Conservation (phyloP, 2,329 filamentous ascomycete species). For the Furcasterigmium sp. region DNA sequence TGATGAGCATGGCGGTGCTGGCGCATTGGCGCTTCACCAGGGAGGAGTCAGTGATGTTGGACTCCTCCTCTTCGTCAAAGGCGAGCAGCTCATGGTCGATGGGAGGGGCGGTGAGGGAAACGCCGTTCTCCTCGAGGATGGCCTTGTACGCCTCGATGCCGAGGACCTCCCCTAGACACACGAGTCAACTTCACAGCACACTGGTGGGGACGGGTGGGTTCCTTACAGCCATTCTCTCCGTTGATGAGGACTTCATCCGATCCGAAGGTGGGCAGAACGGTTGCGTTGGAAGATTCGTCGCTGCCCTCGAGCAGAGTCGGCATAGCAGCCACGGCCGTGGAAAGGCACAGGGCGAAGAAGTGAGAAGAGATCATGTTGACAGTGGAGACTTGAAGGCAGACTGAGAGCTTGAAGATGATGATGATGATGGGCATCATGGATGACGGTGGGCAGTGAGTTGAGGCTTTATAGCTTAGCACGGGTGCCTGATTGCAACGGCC, state of each 20-base stretch:
- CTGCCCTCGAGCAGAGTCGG: neutral
- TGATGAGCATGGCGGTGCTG: slow-evolving; percentile 5
- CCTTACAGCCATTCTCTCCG: slow-evolving; percentile 2
- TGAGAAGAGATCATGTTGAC: slow-evolving; percentile 3
- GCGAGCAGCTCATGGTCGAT: neutral
- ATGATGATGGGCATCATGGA: too few relatives aligned
- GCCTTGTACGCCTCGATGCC: neutral
- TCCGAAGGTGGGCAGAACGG: neutral
- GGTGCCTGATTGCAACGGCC: too few relatives aligned
- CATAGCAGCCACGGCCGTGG: slow-evolving; percentile 4
- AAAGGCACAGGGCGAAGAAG: slow-evolving; percentile 4
- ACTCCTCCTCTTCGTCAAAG: neutral
- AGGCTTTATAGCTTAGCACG: too few relatives aligned
- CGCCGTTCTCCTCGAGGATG: slow-evolving; percentile 2
- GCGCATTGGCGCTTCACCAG: slow-evolving; percentile 3
- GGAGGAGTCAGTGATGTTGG: neutral
- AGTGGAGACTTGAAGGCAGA: neutral
- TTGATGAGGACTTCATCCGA: slow-evolving; percentile 2
- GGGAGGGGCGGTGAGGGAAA: neutral
- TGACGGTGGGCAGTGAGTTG: too few relatives aligned
- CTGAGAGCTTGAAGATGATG: neutral
- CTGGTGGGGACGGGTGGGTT: neutral
- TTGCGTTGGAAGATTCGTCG: slow-evolving; percentile 3
- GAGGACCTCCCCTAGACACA: slow-evolving; percentile 3
- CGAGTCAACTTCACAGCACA: neutral